phyloP scores from a whole-genome alignment of 139 green algal species.

The Spirogloea muscicola region DNA sequence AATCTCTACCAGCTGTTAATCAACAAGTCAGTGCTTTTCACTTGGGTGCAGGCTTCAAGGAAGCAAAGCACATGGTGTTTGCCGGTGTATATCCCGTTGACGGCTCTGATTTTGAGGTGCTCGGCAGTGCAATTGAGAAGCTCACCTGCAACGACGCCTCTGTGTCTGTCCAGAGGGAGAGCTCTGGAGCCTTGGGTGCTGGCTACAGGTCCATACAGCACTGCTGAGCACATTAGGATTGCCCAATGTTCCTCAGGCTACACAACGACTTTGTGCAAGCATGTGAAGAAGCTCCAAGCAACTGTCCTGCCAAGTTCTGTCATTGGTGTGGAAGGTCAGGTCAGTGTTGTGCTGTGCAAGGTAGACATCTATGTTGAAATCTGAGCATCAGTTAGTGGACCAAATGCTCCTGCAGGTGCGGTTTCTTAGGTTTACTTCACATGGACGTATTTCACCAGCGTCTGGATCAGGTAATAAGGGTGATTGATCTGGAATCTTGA shows the following conservation, averaged over 20 bases:
- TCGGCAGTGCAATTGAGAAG: conserved; percentile 38
- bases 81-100: conserved; percentile 56
- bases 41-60: conserved; percentile 62
- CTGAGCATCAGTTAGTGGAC: no score
- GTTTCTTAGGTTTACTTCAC: conserved; percentile 89
- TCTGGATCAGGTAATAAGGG: conserved; percentile 30
- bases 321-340: no score
- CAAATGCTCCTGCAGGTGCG: conserved; percentile 46
- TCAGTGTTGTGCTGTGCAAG: no score
- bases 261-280: no score
- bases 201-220: conserved; percentile 69
- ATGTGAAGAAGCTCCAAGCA: no score
- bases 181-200: conserved; percentile 74
- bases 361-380: no score
- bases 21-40: background rate
- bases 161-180: conserved; percentile 72
- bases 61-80: conserved; percentile 81
- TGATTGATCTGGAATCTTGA: no score
- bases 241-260: no score
- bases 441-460: conserved; percentile 86
- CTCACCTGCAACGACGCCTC: conserved; percentile 88
- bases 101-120: conserved; percentile 48
- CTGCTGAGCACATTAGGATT: no score
- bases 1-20: background rate
- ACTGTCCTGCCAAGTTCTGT: no score